These are phyloP conservation scores for Aureobasidium lini DNA, from an alignment of 2,329 filamentous ascomycete species.

Conservation along the genomic window DNA sequence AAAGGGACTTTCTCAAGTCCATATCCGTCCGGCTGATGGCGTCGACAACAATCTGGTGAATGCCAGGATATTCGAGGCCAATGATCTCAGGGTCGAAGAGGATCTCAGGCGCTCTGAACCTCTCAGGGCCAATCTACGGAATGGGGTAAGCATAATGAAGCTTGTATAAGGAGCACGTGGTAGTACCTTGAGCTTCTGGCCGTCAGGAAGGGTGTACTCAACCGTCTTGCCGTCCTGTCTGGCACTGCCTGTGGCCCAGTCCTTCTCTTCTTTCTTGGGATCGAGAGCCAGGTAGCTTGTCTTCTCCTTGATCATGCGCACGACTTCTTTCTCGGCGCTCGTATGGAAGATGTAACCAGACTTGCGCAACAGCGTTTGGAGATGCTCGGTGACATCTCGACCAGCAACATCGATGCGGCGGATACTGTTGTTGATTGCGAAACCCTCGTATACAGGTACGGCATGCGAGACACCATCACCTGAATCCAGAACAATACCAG, in stretches of 20 bases:
- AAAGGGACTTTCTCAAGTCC: constrained; percentile 87
- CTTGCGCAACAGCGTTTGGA: constrained; percentile 86
- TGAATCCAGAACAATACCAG: constrained; percentile 88
- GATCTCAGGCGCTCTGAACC: constrained; percentile 93
- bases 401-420: constrained; percentile 93
- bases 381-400: constrained; percentile 88
- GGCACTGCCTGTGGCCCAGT: constrained; percentile 67
- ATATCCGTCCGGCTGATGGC: constrained; percentile 92
- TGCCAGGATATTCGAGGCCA: constrained; percentile 89
- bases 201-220: constrained; percentile 87
- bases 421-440: constrained; percentile 93
- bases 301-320: constrained; percentile 92
- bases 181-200: constrained; percentile 78
- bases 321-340: constrained; percentile 98
- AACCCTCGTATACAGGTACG: constrained; percentile 95
- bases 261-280: constrained; percentile 90
- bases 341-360: constrained; percentile 93
- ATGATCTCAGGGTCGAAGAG: constrained; percentile 97
- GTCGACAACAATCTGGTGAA: constrained; percentile 97
- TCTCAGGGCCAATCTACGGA: constrained; percentile 73
- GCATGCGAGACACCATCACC: constrained; percentile 96
- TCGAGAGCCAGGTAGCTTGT: constrained; percentile 86
- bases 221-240: constrained; percentile 69
- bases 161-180: neutral
- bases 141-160: neutral